Percentiles rank a stretch among this genome's conserved stretches.
phyloP scores from a whole-genome alignment of 495 filamentous ascomycete genomes.

The Trypethelium eluteriae region DNA sequence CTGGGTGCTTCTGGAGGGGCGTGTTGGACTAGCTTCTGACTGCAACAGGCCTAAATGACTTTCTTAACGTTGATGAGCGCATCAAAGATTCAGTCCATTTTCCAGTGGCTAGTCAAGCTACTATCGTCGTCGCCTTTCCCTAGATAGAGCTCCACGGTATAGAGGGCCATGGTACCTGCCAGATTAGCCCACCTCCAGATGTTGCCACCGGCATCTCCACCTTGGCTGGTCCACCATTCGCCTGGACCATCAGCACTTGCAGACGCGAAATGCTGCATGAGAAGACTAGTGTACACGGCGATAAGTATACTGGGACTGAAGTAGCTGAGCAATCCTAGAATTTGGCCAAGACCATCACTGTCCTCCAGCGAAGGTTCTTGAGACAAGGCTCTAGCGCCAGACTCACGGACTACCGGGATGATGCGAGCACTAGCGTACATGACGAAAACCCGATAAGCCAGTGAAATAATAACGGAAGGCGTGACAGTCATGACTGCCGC shows the following conservation, averaged over 20 bases:
- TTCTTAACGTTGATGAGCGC: background rate
- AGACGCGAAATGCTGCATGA: slow-evolving; percentile 89
- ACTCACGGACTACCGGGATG: slow-evolving; percentile 83
- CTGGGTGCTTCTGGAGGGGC: background rate
- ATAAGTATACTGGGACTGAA: slow-evolving; percentile 90
- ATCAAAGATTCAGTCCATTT: slow-evolving; percentile 62
- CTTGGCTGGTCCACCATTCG: slow-evolving; percentile 80
- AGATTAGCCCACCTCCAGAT: slow-evolving; percentile 92
- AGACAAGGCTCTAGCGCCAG: slow-evolving; percentile 70
- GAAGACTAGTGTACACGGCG: slow-evolving; percentile 89
- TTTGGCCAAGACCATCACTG: slow-evolving; percentile 66
- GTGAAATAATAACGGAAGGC: slow-evolving; percentile 85
- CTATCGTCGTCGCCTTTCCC: slow-evolving; percentile 68
- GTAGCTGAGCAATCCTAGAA: slow-evolving; percentile 77
- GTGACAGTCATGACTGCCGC: slow-evolving; percentile 90
- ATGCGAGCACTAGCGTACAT: slow-evolving; percentile 94
- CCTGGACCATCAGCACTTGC: slow-evolving; percentile 54
- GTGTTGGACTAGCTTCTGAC: background rate
- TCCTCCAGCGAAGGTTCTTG: slow-evolving; percentile 81
- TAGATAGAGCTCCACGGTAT: slow-evolving; percentile 79
- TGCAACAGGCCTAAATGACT: background rate
- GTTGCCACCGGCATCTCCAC: slow-evolving; percentile 70
- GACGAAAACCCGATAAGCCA: slow-evolving; percentile 85
- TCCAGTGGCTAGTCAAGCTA: slow-evolving; percentile 74
- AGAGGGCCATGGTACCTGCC: slow-evolving; percentile 75